Evolutionary conservation across 169 alveolate species (phyloP).

Genomic region (Plasmodium vinckei): DNA sequence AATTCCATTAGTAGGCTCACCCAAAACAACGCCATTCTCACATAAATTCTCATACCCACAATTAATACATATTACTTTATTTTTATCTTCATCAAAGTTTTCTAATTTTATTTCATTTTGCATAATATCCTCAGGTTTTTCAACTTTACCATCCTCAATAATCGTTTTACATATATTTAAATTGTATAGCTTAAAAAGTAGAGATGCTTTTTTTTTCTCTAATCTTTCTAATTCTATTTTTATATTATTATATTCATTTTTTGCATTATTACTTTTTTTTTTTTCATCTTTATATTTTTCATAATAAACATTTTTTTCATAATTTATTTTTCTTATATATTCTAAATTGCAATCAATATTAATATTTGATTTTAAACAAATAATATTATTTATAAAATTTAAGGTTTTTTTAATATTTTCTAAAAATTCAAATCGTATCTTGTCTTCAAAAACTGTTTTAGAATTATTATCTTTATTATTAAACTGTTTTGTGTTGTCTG

Average conservation of each 20-base stretch:
- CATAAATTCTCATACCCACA: neutral
- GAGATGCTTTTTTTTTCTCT: constrained; percentile 45
- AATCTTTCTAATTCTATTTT: constrained; percentile 44
- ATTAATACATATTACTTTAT: neutral
- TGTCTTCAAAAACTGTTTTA: constrained; percentile 7
- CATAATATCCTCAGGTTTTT: neutral
- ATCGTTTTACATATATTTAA: constrained; percentile 26
- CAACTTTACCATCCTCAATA: constrained; percentile 4
- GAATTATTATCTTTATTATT: neutral
- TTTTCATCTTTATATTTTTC: constrained; percentile 25
- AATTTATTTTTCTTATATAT: constrained; percentile 31
- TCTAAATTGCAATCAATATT: constrained; percentile 9
- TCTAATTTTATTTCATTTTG: neutral
- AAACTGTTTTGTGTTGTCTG: neutral
- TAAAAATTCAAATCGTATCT: constrained; percentile 1
- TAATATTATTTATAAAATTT: constrained; percentile 19
- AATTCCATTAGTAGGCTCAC: neutral
- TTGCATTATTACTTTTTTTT: constrained; percentile 21
- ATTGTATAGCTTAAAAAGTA: constrained; percentile 40
- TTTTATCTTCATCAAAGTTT: neutral
- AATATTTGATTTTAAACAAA: constrained; percentile 1
- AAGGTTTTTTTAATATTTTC: constrained; percentile 28
- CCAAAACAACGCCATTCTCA: neutral
- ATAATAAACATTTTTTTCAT: constrained; percentile 39
- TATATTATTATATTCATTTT: constrained; percentile 29